phyloP scores from a whole-genome alignment of 805 yeast genomes.

The Huiozyma naganishii region DNA sequence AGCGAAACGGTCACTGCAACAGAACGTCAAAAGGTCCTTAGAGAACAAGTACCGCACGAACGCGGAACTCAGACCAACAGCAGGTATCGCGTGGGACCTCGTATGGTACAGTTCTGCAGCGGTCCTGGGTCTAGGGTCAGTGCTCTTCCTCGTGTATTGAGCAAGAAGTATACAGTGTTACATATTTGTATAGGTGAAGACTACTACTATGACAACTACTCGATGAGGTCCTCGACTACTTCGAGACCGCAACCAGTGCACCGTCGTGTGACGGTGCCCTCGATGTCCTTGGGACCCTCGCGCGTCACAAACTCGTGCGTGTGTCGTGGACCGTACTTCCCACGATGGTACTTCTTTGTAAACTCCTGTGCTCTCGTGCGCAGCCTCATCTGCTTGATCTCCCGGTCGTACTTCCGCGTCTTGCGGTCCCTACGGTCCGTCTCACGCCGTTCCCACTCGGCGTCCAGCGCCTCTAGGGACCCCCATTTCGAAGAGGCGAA shows the following conservation, averaged over 20 bases:
- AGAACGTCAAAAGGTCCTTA: constrained; percentile 55
- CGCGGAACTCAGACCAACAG: constrained; percentile 33
- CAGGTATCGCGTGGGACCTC: constrained; percentile 10
- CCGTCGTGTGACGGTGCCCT: constrained; percentile 38
- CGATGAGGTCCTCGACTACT: constrained; percentile 50
- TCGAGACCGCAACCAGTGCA: constrained; percentile 79
- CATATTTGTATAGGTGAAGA: background rate
- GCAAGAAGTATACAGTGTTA: background rate
- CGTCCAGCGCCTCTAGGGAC: constrained; percentile 74
- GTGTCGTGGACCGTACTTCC: constrained; percentile 51
- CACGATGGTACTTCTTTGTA: constrained; percentile 57
- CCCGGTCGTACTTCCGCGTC: constrained; percentile 69
- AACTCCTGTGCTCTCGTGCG: constrained; percentile 86
- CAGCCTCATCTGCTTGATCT: constrained; percentile 77
- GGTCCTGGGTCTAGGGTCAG: constrained; percentile 22
- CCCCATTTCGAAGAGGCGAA: constrained; percentile 94
- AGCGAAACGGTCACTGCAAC: constrained; percentile 22
- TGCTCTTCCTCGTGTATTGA: constrained; percentile 16
- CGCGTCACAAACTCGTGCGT: constrained; percentile 57
- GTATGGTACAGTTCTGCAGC: constrained; percentile 21
- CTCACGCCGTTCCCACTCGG: constrained; percentile 86
- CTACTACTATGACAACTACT: background rate
- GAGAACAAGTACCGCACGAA: constrained; percentile 74
- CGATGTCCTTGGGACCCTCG: constrained; percentile 31
- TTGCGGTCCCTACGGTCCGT: constrained; percentile 56